These are phyloP conservation scores for Myrica gale DNA, from an alignment of 306 rosid genomes.

Conservation along the genomic window DNA sequence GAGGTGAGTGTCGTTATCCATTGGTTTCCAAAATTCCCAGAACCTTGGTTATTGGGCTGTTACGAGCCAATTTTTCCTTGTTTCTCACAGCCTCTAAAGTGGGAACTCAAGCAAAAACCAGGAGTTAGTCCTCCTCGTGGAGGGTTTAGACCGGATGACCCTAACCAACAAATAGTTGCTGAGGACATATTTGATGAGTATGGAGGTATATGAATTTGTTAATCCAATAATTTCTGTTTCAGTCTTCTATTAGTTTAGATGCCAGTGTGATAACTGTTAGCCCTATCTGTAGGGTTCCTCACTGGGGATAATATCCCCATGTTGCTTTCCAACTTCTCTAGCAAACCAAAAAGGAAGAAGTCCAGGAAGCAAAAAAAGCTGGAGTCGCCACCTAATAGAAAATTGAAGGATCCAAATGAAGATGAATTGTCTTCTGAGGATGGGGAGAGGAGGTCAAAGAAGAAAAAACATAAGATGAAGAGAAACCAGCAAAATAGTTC, in stretches of 20 bases:
- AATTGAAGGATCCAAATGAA: slow-evolving; percentile 37
- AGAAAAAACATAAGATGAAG: slow-evolving; percentile 38
- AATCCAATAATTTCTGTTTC: background rate
- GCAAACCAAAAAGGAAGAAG: slow-evolving; percentile 68
- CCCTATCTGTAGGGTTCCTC: slow-evolving; percentile 64
- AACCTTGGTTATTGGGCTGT: background rate
- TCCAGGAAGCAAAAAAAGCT: slow-evolving; percentile 50
- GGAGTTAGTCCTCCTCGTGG: slow-evolving; percentile 99
- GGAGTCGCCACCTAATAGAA: slow-evolving; percentile 25
- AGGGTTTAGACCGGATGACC: slow-evolving; percentile 88
- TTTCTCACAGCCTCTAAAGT: slow-evolving; percentile 70
- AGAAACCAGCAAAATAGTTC: slow-evolving; percentile 45
- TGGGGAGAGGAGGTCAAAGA: slow-evolving; percentile 43
- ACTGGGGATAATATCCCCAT: slow-evolving; percentile 62
- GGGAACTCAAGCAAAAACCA: slow-evolving; percentile 99
- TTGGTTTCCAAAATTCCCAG: background rate
- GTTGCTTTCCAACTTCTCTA: slow-evolving; percentile 59
- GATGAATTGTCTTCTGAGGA: slow-evolving; percentile 44
- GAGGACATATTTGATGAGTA: slow-evolving; percentile 97
- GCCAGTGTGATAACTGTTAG: slow-evolving; percentile 13
- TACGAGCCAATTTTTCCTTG: background rate
- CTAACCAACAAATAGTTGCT: slow-evolving; percentile 95
- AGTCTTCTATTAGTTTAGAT: slow-evolving; percentile 4
- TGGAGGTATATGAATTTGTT: slow-evolving; percentile 61
- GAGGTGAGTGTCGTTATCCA: slow-evolving; percentile 52